These are phyloP conservation scores for Cordyceps javanica DNA, from an alignment of 2,329 filamentous ascomycete genomes.

Conservation along the genomic window DNA sequence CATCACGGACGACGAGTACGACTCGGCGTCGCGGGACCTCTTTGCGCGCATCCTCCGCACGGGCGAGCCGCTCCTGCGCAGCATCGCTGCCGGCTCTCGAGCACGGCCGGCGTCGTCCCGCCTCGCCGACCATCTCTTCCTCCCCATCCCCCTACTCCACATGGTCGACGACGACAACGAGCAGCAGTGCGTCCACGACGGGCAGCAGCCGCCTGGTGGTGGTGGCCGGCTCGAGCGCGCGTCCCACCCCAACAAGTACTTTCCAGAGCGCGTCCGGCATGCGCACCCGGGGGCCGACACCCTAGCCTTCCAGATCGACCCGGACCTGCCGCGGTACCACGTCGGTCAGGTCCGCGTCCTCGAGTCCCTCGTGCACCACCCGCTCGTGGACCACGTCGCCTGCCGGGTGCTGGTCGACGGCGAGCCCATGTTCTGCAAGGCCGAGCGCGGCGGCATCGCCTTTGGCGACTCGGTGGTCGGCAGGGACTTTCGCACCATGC, in stretches of 20 bases:
- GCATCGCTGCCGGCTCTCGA: neutral
- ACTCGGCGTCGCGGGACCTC: neutral
- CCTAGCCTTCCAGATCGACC: neutral
- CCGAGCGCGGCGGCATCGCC: constrained; percentile 9
- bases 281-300: neutral
- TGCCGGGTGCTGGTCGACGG: constrained; percentile 4
- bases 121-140: constrained; percentile 5
- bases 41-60: neutral
- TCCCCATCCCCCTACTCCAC: neutral
- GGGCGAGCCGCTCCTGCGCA: neutral
- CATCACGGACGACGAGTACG: neutral
- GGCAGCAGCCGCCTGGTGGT: no score
- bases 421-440: constrained; percentile 9
- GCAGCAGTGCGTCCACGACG: no score
- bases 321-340: neutral
- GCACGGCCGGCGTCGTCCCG: neutral
- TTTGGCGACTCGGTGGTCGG: constrained; percentile 12
- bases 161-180: neutral
- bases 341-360: neutral
- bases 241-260: neutral
- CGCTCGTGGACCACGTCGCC: constrained; percentile 3
- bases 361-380: constrained; percentile 2
- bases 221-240: neutral
- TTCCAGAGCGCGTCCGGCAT: neutral
- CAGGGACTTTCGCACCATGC: constrained; percentile 2